Evolutionary conservation across 108 stramenopile genomes (phyloP).

Genomic region (Skeletonema menzelii): DNA sequence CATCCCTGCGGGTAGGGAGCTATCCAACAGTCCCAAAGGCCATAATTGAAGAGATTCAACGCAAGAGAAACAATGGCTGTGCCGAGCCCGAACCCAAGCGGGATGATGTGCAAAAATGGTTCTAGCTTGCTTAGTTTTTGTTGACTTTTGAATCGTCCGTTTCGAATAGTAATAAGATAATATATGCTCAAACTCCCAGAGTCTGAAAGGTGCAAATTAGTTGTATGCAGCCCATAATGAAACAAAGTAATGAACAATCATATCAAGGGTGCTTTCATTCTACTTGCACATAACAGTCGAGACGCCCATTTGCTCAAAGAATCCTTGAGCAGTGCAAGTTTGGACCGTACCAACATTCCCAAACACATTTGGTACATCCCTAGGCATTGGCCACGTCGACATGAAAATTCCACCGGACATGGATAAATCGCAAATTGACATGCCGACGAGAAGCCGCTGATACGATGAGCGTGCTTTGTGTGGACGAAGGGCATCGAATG

Average conservation of each 20-base stretch:
- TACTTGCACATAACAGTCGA: not conserved
- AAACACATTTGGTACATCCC: constrained; percentile 22
- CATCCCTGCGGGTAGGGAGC: constrained; percentile 14
- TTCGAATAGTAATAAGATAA: constrained; percentile 9
- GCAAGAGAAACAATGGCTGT: constrained; percentile 17
- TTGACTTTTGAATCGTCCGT: constrained; percentile 10
- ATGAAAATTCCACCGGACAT: constrained; percentile 24
- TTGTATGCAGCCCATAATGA: constrained; percentile 4
- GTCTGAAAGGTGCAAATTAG: constrained; percentile 50
- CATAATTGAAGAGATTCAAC: constrained; percentile 22
- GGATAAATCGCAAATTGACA: constrained; percentile 7
- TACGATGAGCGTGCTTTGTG: not conserved
- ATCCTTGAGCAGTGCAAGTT: constrained; percentile 60
- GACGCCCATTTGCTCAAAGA: constrained; percentile 54
- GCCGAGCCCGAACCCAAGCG: not conserved
- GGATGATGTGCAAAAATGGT: constrained; percentile 8
- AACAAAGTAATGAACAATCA: too few species aligned
- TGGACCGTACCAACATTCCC: constrained; percentile 44
- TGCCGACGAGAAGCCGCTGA: constrained; percentile 11
- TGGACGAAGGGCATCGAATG: not conserved
- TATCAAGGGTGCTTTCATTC: too few species aligned
- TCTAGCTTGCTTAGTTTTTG: not conserved
- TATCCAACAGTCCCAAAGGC: constrained; percentile 34
- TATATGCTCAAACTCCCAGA: constrained; percentile 47
- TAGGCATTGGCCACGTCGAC: constrained; percentile 40